These are phyloP conservation scores for Xylariaceae sp. DNA, from an alignment of 2,329 filamentous ascomycete species.

Conservation along the genomic window DNA sequence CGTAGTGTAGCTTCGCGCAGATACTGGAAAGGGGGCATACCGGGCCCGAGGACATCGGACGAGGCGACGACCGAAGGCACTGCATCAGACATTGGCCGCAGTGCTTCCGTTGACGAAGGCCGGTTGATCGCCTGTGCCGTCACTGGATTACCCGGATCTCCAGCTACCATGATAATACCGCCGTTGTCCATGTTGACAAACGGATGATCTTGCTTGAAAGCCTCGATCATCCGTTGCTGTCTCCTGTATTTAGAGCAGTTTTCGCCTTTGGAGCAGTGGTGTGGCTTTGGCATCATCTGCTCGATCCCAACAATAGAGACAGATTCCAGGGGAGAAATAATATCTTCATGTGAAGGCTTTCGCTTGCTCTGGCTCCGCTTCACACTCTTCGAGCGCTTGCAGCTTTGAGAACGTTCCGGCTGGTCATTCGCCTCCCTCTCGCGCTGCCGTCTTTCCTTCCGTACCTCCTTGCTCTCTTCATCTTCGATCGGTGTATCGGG, in stretches of 20 bases:
- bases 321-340: conserved; percentile 75
- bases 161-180: conserved; percentile 71
- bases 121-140: conserved; percentile 57
- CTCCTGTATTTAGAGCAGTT: conserved; percentile 78
- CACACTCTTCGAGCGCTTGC: conserved; percentile 36
- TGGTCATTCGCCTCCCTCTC: conserved; percentile 27
- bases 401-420: conserved; percentile 23
- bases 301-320: conserved; percentile 91
- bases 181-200: conserved; percentile 55
- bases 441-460: conserved; percentile 41
- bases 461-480: conserved; percentile 47
- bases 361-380: conserved; percentile 29
- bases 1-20: conserved; percentile 72
- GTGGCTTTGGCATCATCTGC: conserved; percentile 78
- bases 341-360: conserved; percentile 51
- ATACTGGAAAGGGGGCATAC: conserved; percentile 59
- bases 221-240: conserved; percentile 72
- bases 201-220: conserved; percentile 72
- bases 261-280: conserved; percentile 82
- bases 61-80: conserved; percentile 84
- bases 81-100: conserved; percentile 69
- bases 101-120: conserved; percentile 46
- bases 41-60: conserved; percentile 79
- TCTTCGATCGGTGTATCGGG: conserved; percentile 61
- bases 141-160: conserved; percentile 72